Evolutionary conservation across 148 eudicot species (phyloP), one percentile per base, ranked within the genome.

Genomic region (Camellia japonica): DNA sequence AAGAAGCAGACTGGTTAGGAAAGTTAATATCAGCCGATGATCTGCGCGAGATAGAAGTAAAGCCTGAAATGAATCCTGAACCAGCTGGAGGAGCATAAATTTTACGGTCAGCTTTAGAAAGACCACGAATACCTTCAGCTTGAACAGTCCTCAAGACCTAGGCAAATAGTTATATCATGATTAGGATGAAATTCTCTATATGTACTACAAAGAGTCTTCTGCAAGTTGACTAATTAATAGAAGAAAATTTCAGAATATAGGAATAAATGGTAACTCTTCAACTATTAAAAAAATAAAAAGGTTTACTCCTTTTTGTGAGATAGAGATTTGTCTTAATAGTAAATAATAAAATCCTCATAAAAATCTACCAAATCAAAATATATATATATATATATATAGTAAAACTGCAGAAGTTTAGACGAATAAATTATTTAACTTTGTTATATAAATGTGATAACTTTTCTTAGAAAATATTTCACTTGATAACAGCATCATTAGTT

Each of bases 31-130:
- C 98, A 38, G 82, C 77, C 43, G 91, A 85, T 67, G 92, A 80
- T 87, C 95, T 91, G 49, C 94, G 92, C 2, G 94, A 85, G 54
- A 90, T 88, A 61, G 90, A 89, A 80, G 82, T 85, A 82, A 93
- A 90, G 68, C 97, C 99, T 60, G 97, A 86, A 73, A 92, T 90
- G 80, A 93, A 96, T 60, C 99, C 98, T 20, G 99, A 93, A 81
- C 99, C 99, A 82, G 99, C 97, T 79, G 99, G 98, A 70, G 99
- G 99, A 74, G 92, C 90, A 83, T 92, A 93, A 77, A 82, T 83
- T 78, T 89, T 89, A 78, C 98, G 95, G 80, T 96, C 95, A 74
- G 90, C 87, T 83, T 91, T 90, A 42, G 98, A 89, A 54, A 96
- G 95, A 61, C 94, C 95, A 60, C 86, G 91, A 77, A 96, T 91